Base-by-base conservation (phyloP, 2,329 filamentous ascomycete species). In the Xylariomycetidae sp. region DNA sequence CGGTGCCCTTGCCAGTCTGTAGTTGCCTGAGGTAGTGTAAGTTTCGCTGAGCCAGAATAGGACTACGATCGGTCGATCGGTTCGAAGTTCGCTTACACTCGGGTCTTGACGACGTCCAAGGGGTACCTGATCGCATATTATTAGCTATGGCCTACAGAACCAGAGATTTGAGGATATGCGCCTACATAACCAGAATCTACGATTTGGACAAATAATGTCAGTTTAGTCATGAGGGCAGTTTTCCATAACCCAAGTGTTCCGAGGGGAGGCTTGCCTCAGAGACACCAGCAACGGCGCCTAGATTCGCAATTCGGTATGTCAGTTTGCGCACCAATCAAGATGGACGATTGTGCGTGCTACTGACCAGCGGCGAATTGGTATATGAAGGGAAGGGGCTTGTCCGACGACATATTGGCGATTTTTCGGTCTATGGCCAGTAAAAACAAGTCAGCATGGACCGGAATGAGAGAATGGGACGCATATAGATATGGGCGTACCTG, bases 81-180 rank as follows among this genome's bases (percentile, higher is more conserved):
- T n/a, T n/a, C n/a, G 29, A 46, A 44, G 35, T 46, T 43, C 45
- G 62, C 82, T 75, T 77, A 92, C 85, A 94, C 85, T 82, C 90
- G 77, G 46, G 92, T 97, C 77, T 97, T 97, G 64, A 97, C 88
- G 38, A 98, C 92, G 63, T 98, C 92, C 62, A 98, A 74, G 50
- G 92, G 92, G 72, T 98, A 98, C 92, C 89, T 96, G 60, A 50
- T 38, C 38, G 31, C 19, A 38, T 38, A 43, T 42, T 46, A 45
- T 45, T 34, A 36, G 38, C 25, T 27, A 27, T 25, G 36, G 31
- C 31, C 39, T 30, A 43, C 30, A 42, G 30, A 38, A 23, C 20
- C 8, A 23, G 20, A 23, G n/a, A 23, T 23, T 8, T 23, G n/a
- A n/a, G n/a, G 20, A n/a, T 8, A 23, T 23, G n/a, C 16, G 63